Base-by-base conservation (phyloP, 495 filamentous ascomycete genomes). In the Penicillium nucicola region DNA sequence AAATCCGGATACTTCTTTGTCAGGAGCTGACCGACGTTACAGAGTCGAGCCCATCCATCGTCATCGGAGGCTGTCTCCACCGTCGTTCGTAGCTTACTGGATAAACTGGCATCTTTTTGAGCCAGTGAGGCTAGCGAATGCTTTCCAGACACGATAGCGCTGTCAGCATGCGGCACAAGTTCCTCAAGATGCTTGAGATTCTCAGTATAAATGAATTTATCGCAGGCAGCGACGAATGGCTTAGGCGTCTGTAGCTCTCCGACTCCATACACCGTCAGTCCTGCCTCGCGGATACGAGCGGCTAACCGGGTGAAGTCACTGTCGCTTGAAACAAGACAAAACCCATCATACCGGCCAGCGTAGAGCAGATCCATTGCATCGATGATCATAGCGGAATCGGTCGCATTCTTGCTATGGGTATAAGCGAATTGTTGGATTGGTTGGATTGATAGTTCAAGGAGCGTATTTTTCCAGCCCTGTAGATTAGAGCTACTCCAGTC, bases 241-340 rank as follows among this genome's bases (percentile, higher is more conserved):
- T 42, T 32, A 13, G 48, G 48, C 25, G 38, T 50, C 10, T 43
- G 23, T 5, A 12, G 48, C 40, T 37, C 38, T 15, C 48, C 48
- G 40, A 50, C n/a, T 32, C 38, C 38, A 17, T 36, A 50, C 30
- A 50, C 38, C 25, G 23, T 36, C 11, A 50, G 30, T 50, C 48
- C 48, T 14, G 38, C 35, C 30, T 50, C 48, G 38, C 48, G 48
- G 13, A 50, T 50, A 35, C 48, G 48, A 49, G 46, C 46, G 36
- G 46, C 46, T 15, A 49, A 20, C n/a, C 30, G 34, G 1, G 46
- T 49, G 7, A 23, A 23, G 22, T 23, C 22, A 23, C 22, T 23
- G 22, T 23, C 22, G 7, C 22, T 23, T 5, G 22, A 23, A 7
- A 23, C 22, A 7, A 23, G 22, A 23, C 22, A 23, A 7, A 23